Conservation (phyloP, 1,284 basidiomycete species). For the Trichosporon inkin region DNA sequence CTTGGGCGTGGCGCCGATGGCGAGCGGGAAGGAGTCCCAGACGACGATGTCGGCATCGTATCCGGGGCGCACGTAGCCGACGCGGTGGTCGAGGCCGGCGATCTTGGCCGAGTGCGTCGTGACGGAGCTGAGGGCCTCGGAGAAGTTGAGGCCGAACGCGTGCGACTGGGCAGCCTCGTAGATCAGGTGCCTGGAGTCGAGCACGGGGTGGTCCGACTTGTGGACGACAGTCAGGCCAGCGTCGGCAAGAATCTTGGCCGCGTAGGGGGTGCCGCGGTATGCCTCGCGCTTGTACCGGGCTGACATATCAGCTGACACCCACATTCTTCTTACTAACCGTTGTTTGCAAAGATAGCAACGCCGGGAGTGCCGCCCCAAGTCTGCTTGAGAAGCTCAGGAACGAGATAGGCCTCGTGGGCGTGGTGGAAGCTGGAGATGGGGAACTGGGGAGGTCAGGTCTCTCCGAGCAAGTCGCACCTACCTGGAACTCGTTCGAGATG, state of each 20-base stretch:
- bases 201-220: slow-evolving; percentile 62
- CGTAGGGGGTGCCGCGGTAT: slow-evolving; percentile 79
- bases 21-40: slow-evolving; percentile 81
- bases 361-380: slow-evolving; percentile 56
- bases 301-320: background rate
- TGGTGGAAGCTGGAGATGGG: slow-evolving; percentile 29
- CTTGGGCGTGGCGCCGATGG: slow-evolving; percentile 58
- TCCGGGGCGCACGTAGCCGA: slow-evolving; percentile 68
- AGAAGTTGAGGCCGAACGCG: slow-evolving; percentile 57
- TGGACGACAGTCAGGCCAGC: slow-evolving; percentile 65
- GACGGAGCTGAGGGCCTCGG: slow-evolving; percentile 57
- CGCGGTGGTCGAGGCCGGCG: slow-evolving; percentile 72
- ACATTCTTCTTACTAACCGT: slow-evolving; percentile 19
- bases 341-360: slow-evolving; percentile 68
- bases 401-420: slow-evolving; percentile 75
- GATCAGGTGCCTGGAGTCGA: slow-evolving; percentile 72
- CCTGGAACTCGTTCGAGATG: slow-evolving; percentile 70
- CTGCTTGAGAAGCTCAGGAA: slow-evolving; percentile 62
- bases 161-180: slow-evolving; percentile 85
- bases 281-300: slow-evolving; percentile 72
- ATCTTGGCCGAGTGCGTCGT: slow-evolving; percentile 72
- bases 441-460: slow-evolving; percentile 28
- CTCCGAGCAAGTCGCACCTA: slow-evolving; percentile 35
- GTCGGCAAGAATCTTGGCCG: slow-evolving; percentile 71
- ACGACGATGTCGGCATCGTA: slow-evolving; percentile 65